Conservation (phyloP, 2,329 filamentous ascomycete genomes). For the Botrytis squamosa region DNA sequence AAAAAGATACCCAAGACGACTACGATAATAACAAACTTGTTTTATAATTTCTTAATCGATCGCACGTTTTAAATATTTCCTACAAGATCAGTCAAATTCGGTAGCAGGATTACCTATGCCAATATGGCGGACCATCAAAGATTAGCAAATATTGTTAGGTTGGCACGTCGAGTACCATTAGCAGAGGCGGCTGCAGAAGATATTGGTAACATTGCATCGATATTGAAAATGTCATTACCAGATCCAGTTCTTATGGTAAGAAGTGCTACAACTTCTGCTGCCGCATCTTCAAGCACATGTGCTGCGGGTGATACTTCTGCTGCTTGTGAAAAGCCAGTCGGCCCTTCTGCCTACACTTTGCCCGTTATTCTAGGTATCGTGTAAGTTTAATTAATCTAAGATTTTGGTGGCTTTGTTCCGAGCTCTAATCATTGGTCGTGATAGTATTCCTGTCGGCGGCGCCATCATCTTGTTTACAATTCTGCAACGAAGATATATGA, state of each 20-base stretch:
- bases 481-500: conserved; percentile 75
- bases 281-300: conserved; percentile 37
- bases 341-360: conserved; percentile 55
- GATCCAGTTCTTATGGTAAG: conserved; percentile 31
- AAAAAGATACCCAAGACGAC: background rate
- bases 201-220: conserved; percentile 31
- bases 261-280: conserved; percentile 28
- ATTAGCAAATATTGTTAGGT: conserved; percentile 33
- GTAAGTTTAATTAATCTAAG: conserved; percentile 51
- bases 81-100: conserved; percentile 4
- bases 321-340: conserved; percentile 60
- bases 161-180: conserved; percentile 32
- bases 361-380: conserved; percentile 67
- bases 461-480: conserved; percentile 68
- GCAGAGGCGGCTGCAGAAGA: conserved; percentile 21
- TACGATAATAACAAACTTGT: conserved; percentile 6
- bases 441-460: conserved; percentile 71
- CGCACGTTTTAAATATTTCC: background rate
- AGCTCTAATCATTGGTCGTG: conserved; percentile 18
- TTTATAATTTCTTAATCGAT: conserved; percentile 15
- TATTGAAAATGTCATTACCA: conserved; percentile 33
- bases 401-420: background rate
- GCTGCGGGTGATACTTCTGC: conserved; percentile 38
- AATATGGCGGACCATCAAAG: conserved; percentile 30
- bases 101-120: conserved; percentile 22